A percentile compares a stretch with the other conserved stretches of the same genome.
These are phyloP conservation scores for Brassica incana DNA, from an alignment of 345 rosid species.

Conservation along the genomic window DNA sequence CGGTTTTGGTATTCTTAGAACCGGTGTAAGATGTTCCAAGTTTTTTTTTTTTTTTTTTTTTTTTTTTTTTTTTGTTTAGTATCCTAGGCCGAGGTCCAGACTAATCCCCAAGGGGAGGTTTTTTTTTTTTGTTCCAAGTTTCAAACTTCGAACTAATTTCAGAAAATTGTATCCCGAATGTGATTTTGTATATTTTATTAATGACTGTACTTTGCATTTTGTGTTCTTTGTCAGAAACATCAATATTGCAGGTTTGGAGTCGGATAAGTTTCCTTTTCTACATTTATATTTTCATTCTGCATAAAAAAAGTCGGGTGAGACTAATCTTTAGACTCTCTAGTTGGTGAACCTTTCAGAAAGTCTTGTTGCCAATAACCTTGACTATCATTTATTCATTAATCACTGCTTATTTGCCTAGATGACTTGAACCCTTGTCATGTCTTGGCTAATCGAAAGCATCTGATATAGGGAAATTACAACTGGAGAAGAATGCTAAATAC, in stretches of 20 bases:
- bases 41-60: too few species aligned
- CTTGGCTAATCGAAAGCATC: neutral
- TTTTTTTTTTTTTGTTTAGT: too few species aligned
- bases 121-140: neutral
- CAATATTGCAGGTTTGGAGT: neutral
- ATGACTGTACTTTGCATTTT: neutral
- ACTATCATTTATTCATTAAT: neutral
- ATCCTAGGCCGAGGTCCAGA: too few species aligned
- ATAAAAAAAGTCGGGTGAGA: neutral
- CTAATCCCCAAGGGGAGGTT: too few species aligned
- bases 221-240: neutral
- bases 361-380: neutral
- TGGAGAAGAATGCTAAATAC: neutral
- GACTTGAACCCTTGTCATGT: neutral
- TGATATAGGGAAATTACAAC: neutral
- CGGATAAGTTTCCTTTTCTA: neutral
- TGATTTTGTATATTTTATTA: conserved; percentile 19
- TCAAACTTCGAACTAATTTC: neutral
- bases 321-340: neutral
- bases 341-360: neutral
- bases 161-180: conserved; percentile 2
- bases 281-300: neutral
- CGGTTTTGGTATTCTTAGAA: neutral
- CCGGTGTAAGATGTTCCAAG: neutral
- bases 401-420: neutral